These are phyloP conservation scores for Fusarium succisae DNA, from an alignment of 2,329 filamentous ascomycete genomes.

Conservation along the genomic window DNA sequence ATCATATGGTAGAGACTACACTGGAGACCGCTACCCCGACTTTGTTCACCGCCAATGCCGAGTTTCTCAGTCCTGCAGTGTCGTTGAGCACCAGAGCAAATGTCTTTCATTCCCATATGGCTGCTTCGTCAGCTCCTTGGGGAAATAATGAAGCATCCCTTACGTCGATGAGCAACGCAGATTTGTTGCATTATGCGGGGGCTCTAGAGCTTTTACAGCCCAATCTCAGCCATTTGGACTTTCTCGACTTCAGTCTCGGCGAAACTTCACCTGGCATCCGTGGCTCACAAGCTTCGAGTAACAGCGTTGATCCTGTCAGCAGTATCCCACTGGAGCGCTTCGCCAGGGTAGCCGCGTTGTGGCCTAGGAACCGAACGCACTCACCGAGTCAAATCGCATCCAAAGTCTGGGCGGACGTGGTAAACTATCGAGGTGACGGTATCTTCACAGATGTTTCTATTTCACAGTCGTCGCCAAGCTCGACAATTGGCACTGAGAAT, in stretches of 20 bases:
- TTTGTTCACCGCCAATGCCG: background rate
- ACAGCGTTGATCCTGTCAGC: background rate
- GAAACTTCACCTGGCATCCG: rapidly evolving
- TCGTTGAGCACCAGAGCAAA: background rate
- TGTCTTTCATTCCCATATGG: background rate
- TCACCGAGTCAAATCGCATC: background rate
- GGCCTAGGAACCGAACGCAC: background rate
- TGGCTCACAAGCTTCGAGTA: background rate
- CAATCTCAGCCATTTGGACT: background rate
- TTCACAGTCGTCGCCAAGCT: background rate
- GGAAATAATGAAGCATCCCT: background rate
- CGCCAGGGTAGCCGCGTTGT: background rate
- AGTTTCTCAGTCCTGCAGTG: background rate
- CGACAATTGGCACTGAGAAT: background rate
- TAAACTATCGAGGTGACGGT: background rate
- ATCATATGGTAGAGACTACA: background rate
- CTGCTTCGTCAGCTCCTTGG: rapidly evolving
- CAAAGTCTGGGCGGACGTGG: background rate
- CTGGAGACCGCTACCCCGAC: background rate
- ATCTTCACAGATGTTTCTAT: background rate
- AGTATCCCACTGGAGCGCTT: background rate
- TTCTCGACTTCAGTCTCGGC: background rate
- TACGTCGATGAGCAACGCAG: background rate
- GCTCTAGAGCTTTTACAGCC: background rate
- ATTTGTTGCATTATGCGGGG: background rate